Conservation (phyloP, 257 asterid genomes). For the Solanum clarkiae region DNA sequence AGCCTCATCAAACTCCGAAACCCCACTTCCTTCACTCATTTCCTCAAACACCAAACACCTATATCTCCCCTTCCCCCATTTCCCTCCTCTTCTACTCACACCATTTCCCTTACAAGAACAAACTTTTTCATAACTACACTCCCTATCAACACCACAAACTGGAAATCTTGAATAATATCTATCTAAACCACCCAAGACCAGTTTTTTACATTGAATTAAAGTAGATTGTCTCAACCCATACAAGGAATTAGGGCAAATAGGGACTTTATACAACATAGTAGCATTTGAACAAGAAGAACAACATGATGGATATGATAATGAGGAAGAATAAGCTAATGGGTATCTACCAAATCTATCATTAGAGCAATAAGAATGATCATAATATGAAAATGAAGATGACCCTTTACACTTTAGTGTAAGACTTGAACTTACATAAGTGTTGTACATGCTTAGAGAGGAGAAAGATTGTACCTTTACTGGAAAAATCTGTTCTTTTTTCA, state of each 20-base stretch:
- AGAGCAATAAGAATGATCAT: conserved; percentile 24
- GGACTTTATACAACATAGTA: conserved; percentile 17
- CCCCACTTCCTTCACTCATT: conserved; percentile 17
- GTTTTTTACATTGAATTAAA: conserved; percentile 50
- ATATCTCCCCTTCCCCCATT: conserved; percentile 25
- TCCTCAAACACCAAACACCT: conserved; percentile 39
- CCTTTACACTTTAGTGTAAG: conserved; percentile 36
- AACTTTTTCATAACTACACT: conserved; percentile 26
- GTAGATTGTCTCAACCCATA: conserved; percentile 66
- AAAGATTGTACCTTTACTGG: neutral
- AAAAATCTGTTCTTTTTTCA: neutral
- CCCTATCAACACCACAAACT: conserved; percentile 20
- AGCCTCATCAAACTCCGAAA: conserved; percentile 45
- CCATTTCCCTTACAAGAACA: conserved; percentile 15
- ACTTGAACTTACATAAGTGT: conserved; percentile 40
- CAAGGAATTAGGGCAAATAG: conserved; percentile 28
- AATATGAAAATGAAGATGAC: conserved; percentile 30
- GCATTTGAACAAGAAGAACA: conserved; percentile 47
- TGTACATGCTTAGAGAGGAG: conserved; percentile 32
- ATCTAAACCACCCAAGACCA: conserved; percentile 40
- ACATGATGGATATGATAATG: conserved; percentile 15
- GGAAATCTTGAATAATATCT: conserved; percentile 25
- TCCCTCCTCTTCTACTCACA: conserved; percentile 27
- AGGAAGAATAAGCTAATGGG: conserved; percentile 36
- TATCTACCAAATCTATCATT: conserved; percentile 18